A percentile compares a stretch with the other conserved stretches of the same genome.
phyloP scores from a whole-genome alignment of 2,329 filamentous ascomycete species.

The Neopestalotiopsis sp. region DNA sequence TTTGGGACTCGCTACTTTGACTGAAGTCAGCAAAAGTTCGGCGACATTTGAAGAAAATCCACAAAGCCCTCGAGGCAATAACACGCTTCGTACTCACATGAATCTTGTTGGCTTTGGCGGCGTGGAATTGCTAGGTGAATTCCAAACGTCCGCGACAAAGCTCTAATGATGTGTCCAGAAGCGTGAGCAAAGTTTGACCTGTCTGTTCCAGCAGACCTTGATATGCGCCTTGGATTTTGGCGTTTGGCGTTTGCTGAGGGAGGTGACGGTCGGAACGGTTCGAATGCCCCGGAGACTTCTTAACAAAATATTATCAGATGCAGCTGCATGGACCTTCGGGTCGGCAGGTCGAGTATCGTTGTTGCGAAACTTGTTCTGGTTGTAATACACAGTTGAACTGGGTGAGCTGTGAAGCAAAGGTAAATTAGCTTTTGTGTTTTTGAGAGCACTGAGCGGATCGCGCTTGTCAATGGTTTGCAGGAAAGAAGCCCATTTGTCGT shows the following conservation, averaged over 20 bases:
- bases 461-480: neutral
- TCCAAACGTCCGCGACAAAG: neutral
- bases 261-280: neutral
- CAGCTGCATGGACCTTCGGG: neutral
- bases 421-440: conserved; percentile 1
- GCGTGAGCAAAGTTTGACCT: neutral
- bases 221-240: no score
- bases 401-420: neutral
- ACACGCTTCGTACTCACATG: neutral
- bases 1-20: neutral
- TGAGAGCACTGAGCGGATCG: neutral
- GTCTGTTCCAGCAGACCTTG: conserved; percentile 16
- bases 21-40: neutral
- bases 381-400: neutral
- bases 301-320: neutral
- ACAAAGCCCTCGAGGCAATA: no score
- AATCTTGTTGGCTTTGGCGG: neutral
- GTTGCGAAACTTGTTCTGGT: neutral
- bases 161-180: neutral
- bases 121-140: neutral
- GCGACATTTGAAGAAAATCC: neutral
- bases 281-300: neutral
- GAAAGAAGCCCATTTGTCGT: neutral
- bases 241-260: neutral
- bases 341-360: neutral